Conservation (phyloP, 2,329 filamentous ascomycete genomes). For the Fusarium coffeatum region DNA sequence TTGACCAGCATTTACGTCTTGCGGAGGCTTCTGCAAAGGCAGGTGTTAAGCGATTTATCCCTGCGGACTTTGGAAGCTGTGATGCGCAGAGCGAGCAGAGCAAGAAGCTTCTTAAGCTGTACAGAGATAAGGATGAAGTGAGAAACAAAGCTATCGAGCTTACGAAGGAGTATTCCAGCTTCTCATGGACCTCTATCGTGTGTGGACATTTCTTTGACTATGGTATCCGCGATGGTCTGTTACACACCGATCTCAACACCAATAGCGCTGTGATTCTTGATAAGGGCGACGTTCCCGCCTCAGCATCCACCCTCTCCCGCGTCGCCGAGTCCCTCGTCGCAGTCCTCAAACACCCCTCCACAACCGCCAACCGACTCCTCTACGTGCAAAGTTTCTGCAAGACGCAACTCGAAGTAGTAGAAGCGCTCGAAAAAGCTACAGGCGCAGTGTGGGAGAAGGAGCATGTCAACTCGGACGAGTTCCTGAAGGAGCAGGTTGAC, state of each 20-base stretch:
- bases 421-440: conserved; percentile 62
- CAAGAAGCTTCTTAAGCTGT: conserved; percentile 49
- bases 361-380: conserved; percentile 64
- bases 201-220: conserved; percentile 64
- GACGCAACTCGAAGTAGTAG: conserved; percentile 61
- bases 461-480: conserved; percentile 53
- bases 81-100: conserved; percentile 53
- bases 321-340: conserved; percentile 63
- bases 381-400: conserved; percentile 60
- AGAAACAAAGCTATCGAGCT: conserved; percentile 49
- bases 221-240: conserved; percentile 53
- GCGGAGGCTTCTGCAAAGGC: conserved; percentile 69
- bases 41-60: conserved; percentile 71
- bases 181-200: conserved; percentile 64
- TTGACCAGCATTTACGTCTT: conserved; percentile 59
- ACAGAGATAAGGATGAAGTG: conserved; percentile 52
- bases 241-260: conserved; percentile 58
- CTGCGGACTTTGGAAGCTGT: conserved; percentile 66
- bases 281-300: conserved; percentile 62
- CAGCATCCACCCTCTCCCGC: conserved; percentile 60
- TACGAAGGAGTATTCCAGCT: conserved; percentile 48
- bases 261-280: conserved; percentile 61
- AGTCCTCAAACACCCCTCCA: conserved; percentile 60
- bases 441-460: conserved; percentile 53
- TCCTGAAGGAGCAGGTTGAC: conserved; percentile 53